Evolutionary conservation across 2,329 filamentous ascomycete species (phyloP), one percentile per base, ranked within the genome.

Genomic region (Curvularia verruculosa): DNA sequence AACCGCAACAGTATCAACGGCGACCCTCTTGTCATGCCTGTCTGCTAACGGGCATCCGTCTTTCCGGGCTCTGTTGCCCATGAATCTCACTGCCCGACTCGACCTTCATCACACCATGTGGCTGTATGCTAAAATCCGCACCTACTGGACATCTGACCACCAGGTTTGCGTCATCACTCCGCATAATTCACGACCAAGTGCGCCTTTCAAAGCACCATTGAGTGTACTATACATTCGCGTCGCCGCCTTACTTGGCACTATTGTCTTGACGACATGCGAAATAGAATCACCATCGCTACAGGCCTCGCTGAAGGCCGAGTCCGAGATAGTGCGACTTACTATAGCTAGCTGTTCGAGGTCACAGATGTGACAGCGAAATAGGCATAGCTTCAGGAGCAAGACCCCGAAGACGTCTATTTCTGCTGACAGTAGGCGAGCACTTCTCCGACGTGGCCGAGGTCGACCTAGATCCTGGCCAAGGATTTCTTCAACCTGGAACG

Each of bases 1-100:
- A 54, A 54, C 26, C 39, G 34, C 28, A 18, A 21, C 29, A 47
- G 12, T 44, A 37, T 21, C 55, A 58, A 40, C 51, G 40, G 50
- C 45, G 45, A 19, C 18, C 40, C 43, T 48, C 40, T 29, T 36
- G 40, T 31, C 55, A 50, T 28, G 24, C 49, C 10, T 13, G 29
- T 52, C 15, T 13, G 18, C 51, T 34, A 50, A 53, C 46, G 23
- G 24, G 15, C 13, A 52, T 37, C 28, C 15, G 31, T 8, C 21
- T 37, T 34, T 46, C n/a, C 34, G 31, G 9, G 55, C 9, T 31
- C 9, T 49, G 23, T 58, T 41, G 28, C 13, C 43, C 41, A 47
- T 56, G 36, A 18, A 21, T 34, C n/a, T 19, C 12, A 5, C 21
- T 39, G 9, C 48, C n/a, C 45, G 26, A 34, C 4, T 23, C 34